Percentiles rank a stretch among this genome's conserved stretches.
Evolutionary conservation across 2,329 filamentous ascomycete genomes (phyloP).

Genomic region (Aspergillus hortae): DNA sequence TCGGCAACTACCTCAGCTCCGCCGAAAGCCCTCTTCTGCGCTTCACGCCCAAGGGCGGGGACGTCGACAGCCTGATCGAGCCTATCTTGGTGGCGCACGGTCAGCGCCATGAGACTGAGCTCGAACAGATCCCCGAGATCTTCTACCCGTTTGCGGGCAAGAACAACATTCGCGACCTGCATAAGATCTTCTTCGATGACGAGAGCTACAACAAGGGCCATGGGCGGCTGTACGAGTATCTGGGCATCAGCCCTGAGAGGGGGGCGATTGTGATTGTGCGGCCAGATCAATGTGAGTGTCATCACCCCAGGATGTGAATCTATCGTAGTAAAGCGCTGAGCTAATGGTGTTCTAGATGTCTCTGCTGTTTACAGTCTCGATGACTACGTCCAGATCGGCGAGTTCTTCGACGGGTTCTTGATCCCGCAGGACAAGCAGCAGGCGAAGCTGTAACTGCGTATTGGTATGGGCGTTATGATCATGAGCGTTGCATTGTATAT

Average conservation of each 20-base stretch:
- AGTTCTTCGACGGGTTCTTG: slow-evolving; percentile 36
- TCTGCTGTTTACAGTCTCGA: slow-evolving; percentile 35
- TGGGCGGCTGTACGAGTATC: slow-evolving; percentile 55
- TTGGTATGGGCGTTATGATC: background rate
- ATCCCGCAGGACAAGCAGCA: slow-evolving; percentile 11
- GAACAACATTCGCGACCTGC: slow-evolving; percentile 51
- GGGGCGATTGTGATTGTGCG: slow-evolving; percentile 54
- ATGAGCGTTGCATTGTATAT: slow-evolving; percentile 1
- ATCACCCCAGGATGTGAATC: background rate
- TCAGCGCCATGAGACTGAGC: slow-evolving; percentile 47
- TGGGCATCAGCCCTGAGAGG: slow-evolving; percentile 47
- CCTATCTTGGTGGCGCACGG: slow-evolving; percentile 53
- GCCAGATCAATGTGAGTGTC: slow-evolving; percentile 58
- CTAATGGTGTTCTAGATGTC: slow-evolving; percentile 28
- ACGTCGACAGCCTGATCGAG: slow-evolving; percentile 57
- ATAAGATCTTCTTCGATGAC: slow-evolving; percentile 58
- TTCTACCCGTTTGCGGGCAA: slow-evolving; percentile 57
- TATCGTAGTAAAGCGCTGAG: background rate
- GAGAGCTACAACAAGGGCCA: slow-evolving; percentile 54
- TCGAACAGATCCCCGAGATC: slow-evolving; percentile 51
- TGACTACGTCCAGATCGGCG: slow-evolving; percentile 29
- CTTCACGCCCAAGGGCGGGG: slow-evolving; percentile 42
- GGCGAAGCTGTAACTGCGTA: slow-evolving; percentile 8
- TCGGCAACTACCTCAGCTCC: slow-evolving; percentile 40
- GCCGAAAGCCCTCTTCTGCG: slow-evolving; percentile 38